Conservation (phyloP, 257 asterid genomes). For the Gentiana macrophylla region DNA sequence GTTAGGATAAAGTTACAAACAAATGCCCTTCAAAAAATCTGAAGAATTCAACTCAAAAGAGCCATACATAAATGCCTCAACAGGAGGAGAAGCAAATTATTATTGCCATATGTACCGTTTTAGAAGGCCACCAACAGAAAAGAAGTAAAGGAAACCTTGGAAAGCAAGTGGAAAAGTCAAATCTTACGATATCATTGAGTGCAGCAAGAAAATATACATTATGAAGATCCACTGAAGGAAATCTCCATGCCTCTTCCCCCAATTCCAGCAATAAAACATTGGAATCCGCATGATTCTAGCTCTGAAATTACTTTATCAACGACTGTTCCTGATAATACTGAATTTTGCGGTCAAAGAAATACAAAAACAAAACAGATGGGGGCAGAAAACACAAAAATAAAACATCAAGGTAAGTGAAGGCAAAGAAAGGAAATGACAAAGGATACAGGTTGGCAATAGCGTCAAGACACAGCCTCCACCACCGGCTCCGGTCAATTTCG, state of each 20-base stretch:
- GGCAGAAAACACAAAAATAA: background rate
- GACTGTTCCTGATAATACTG: conserved; percentile 74
- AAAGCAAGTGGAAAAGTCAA: conserved; percentile 3
- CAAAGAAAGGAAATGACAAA: conserved; percentile 11
- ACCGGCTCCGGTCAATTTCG: conserved; percentile 97
- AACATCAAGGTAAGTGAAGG: background rate
- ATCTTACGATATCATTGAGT: conserved; percentile 16
- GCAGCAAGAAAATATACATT: conserved; percentile 13
- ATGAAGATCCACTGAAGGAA: conserved; percentile 48
- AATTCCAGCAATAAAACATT: conserved; percentile 76
- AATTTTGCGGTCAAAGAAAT: conserved; percentile 36
- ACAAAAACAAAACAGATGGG: too few species aligned
- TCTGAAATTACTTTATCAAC: conserved; percentile 69
- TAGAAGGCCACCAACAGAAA: background rate
- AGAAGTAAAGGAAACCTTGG: background rate
- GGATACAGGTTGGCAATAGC: conserved; percentile 88
- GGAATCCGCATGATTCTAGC: conserved; percentile 68
- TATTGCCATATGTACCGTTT: background rate
- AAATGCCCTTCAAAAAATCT: too few species aligned
- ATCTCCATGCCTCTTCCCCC: conserved; percentile 87
- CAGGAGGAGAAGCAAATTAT: background rate
- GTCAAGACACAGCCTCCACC: conserved; percentile 99
- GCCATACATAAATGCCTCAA: too few species aligned
- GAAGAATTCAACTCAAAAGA: too few species aligned
- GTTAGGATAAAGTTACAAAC: too few species aligned